Evolutionary conservation across 176 grass and related monocot genomes (phyloP).

Genomic region (Leersia perrieri): DNA sequence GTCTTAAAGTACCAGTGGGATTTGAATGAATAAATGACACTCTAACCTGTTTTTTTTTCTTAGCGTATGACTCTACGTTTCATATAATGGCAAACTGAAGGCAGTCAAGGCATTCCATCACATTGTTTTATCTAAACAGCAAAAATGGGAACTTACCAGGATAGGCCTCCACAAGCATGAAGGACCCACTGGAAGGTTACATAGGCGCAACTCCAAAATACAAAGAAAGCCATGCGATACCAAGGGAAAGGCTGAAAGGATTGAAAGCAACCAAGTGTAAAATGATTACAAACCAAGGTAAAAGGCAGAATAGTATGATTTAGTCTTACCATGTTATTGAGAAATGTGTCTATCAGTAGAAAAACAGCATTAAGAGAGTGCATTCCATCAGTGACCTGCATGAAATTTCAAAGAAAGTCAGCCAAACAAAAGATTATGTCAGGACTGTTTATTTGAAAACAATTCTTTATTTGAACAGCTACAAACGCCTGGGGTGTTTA

Average conservation of each 20-base stretch:
- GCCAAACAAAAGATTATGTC: neutral
- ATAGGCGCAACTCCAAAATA: constrained; percentile 83
- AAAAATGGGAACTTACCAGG: constrained; percentile 48
- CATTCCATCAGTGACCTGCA: constrained; percentile 77
- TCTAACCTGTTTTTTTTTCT: neutral
- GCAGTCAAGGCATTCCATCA: neutral
- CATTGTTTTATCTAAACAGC: constrained; percentile 15
- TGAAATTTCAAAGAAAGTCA: neutral
- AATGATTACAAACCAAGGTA: constrained; percentile 13
- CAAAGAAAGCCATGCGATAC: constrained; percentile 84
- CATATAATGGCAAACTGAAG: constrained; percentile 12
- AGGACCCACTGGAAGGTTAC: constrained; percentile 81
- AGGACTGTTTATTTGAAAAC: no score
- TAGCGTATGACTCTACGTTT: neutral
- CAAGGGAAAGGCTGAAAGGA: constrained; percentile 78
- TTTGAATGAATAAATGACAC: neutral
- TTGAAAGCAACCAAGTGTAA: neutral
- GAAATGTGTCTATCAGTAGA: constrained; percentile 71
- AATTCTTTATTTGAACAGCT: neutral
- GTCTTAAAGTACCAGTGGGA: neutral
- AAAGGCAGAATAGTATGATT: neutral
- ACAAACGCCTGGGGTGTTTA: neutral
- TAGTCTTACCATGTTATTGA: constrained; percentile 80
- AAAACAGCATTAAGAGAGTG: constrained; percentile 77
- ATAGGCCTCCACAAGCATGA: constrained; percentile 61